Evolutionary conservation across 495 filamentous ascomycete genomes (phyloP), one percentile per base, ranked within the genome.

Genomic region (Xylaria scruposa): DNA sequence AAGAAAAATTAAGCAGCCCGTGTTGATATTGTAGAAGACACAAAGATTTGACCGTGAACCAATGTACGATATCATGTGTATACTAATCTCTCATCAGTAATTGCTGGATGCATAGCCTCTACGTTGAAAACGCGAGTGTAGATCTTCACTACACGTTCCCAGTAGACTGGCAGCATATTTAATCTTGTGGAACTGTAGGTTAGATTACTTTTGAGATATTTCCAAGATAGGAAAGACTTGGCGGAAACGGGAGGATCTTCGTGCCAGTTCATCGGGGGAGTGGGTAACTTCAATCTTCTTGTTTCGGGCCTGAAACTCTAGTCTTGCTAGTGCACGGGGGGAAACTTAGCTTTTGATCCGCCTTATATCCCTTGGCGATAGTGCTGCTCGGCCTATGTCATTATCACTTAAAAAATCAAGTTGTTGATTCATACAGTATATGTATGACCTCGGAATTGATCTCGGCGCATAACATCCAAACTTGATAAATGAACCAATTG

Each of bases 291-390:
- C 26, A 53, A 56, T 38, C 40, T 64, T 56, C 64, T 42, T 54
- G 64, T 67, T 67, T 67, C 33, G 64, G 42, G 47, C 47, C 49
- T 67, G 65, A 67, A 67, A 67, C 65, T 44, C n/a, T 38, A n/a
- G n/a, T n/a, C n/a, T n/a, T n/a, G n/a, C n/a, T n/a, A 33, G 65
- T 67, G 65, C 10, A 12, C 15, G 10, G 46, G 65, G 65, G 17
- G 24, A 51, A 36, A 31, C 24, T 9, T 13, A 49, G 21, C 29
- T 26, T 17, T 15, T 26, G 60, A 49, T 49, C 46, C 19, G 49
- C 47, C 47, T 33, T 54, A 36, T 46, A 54, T 67, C 49, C 5
- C 64, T 67, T 67, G 63, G 46, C 63, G 26, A 54, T 33, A 40
- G 42, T n/a, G 3, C 5, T 54, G 13, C 47, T 6, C 33, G 56